phyloP scores from a whole-genome alignment of 2,329 filamentous ascomycete genomes.

The Calonectria hongkongensis region DNA sequence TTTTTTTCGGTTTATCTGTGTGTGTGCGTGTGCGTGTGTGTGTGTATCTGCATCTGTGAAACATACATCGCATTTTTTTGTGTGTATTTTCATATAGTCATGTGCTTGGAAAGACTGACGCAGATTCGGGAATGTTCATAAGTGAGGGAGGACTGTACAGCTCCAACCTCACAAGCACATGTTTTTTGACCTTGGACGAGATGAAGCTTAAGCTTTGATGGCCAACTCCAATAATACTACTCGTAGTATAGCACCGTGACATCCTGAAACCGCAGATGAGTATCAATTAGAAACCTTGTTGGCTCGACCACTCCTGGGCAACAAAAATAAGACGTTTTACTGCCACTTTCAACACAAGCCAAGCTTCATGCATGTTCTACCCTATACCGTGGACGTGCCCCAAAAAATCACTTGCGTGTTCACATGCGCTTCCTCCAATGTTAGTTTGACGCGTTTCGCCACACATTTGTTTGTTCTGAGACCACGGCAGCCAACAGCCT shows the following conservation, averaged over 20 bases:
- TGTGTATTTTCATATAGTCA: neutral
- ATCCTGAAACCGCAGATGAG: neutral
- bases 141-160: neutral
- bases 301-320: neutral
- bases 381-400: neutral
- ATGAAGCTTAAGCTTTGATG: conserved; percentile 9
- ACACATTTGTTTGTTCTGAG: neutral
- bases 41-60: neutral
- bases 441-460: neutral
- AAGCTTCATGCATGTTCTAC: neutral
- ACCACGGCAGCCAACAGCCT: neutral
- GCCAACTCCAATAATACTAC: neutral
- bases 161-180: neutral
- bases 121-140: neutral
- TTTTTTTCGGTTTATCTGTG: neutral
- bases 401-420: neutral
- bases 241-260: too few relatives aligned
- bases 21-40: too few relatives aligned
- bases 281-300: neutral
- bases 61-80: conserved; percentile 8
- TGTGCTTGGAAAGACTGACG: neutral
- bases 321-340: neutral
- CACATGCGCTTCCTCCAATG: neutral
- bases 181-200: neutral
- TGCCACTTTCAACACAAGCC: neutral